Conservation (phyloP, 2,329 filamentous ascomycete genomes). For the Curvularia hawaiiensis region DNA sequence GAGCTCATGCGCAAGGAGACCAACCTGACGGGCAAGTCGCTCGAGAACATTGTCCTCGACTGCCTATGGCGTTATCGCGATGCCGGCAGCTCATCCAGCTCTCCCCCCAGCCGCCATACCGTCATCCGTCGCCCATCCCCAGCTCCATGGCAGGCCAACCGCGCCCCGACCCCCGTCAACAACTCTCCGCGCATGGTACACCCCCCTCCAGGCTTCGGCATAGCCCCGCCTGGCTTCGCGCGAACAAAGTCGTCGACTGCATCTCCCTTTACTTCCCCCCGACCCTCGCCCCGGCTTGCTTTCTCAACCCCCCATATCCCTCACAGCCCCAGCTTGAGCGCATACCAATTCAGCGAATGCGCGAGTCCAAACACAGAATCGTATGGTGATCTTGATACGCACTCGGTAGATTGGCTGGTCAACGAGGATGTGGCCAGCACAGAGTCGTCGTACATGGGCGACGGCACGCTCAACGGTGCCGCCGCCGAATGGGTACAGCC, state of each 20-base stretch:
- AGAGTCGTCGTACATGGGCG: conserved; percentile 71
- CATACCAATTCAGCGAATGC: conserved; percentile 88
- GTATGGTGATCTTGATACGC: conserved; percentile 87
- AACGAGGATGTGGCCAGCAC: conserved; percentile 83
- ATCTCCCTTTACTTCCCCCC: conserved; percentile 92
- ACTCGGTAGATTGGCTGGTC: conserved; percentile 97
- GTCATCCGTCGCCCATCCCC: conserved; percentile 90
- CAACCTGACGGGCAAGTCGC: conserved; percentile 71
- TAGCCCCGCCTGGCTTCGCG: conserved; percentile 74
- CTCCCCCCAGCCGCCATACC: conserved; percentile 84
- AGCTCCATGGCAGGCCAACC: conserved; percentile 84
- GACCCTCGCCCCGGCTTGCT: conserved; percentile 87
- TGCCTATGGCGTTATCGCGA: conserved; percentile 84
- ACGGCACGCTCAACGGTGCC: conserved; percentile 76
- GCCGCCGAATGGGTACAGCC: conserved; percentile 77
- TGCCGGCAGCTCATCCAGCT: conserved; percentile 66
- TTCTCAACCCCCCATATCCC: conserved; percentile 90
- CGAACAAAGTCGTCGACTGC: conserved; percentile 75
- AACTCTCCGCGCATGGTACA: conserved; percentile 83
- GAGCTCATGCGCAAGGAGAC: conserved; percentile 82
- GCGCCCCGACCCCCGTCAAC: conserved; percentile 76
- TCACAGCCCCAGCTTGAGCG: conserved; percentile 90
- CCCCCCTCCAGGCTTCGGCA: conserved; percentile 77
- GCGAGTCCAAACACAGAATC: conserved; percentile 78
- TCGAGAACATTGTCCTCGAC: conserved; percentile 91